A percentile compares a stretch with the other conserved stretches of the same genome.
These are phyloP conservation scores for Opeltia flavorubescens DNA, from an alignment of 495 filamentous ascomycete species.

Conservation along the genomic window DNA sequence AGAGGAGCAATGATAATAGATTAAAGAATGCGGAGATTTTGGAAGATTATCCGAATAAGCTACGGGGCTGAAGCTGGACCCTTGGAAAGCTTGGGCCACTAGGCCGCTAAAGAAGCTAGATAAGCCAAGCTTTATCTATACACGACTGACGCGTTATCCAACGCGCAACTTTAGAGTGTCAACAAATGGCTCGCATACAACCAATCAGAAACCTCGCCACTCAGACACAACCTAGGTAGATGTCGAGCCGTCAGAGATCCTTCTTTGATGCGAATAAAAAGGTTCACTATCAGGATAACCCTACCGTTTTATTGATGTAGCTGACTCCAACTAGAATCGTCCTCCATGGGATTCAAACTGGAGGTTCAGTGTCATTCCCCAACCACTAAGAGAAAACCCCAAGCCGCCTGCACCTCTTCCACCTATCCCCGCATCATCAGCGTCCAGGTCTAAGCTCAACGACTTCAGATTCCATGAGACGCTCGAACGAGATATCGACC, in stretches of 20 bases:
- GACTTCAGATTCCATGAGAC: constrained; percentile 37
- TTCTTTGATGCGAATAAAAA: constrained; percentile 28
- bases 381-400: not conserved
- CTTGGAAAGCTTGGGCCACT: not conserved
- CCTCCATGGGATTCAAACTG: constrained; percentile 7
- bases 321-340: constrained; percentile 4
- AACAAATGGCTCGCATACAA: too few species aligned
- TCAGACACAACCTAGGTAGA: too few species aligned
- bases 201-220: too few species aligned
- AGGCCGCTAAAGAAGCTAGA: too few species aligned
- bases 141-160: too few species aligned
- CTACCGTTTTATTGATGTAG: not conserved
- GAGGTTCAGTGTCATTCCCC: constrained; percentile 1
- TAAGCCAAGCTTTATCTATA: too few species aligned
- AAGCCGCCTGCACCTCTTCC: not conserved
- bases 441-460: constrained; percentile 44
- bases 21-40: not conserved
- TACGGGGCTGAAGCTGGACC: not conserved
- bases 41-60: not conserved
- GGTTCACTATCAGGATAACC: constrained; percentile 6
- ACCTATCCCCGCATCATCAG: constrained; percentile 25
- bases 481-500: constrained; percentile 8
- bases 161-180: too few species aligned
- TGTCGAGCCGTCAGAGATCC: constrained; percentile 29
- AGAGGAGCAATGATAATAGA: too few species aligned